These are phyloP conservation scores for Fragaria iinumae DNA, from an alignment of 306 rosid genomes.

Conservation along the genomic window DNA sequence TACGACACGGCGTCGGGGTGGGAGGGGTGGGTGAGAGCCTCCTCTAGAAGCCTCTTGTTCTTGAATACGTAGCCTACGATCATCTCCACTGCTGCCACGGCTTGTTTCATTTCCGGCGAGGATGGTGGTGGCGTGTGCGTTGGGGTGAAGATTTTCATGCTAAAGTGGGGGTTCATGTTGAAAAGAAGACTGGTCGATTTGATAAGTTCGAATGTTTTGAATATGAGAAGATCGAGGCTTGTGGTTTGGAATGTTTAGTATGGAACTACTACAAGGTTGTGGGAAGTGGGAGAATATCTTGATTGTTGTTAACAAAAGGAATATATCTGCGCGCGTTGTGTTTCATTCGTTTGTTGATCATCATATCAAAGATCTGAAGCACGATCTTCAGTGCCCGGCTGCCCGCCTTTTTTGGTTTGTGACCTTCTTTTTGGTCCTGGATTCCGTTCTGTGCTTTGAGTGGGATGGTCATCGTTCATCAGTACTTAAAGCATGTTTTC, in stretches of 20 bases:
- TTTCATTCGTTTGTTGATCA: no score
- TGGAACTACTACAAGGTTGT: not conserved
- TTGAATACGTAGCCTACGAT: constrained; percentile 39
- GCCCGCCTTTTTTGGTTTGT: no score
- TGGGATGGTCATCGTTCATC: no score
- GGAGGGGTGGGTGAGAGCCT: constrained; percentile 77
- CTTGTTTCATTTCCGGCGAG: constrained; percentile 23
- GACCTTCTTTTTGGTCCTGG: no score
- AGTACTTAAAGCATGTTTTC: no score
- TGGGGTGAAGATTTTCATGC: not conserved
- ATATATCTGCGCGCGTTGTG: no score
- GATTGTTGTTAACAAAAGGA: no score
- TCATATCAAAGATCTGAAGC: no score
- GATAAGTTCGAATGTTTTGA: not conserved
- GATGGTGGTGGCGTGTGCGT: not conserved
- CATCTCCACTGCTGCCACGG: constrained; percentile 32
- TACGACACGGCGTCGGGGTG: constrained; percentile 30
- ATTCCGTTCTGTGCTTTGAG: no score
- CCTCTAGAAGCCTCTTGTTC: constrained; percentile 54
- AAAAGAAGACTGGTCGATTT: not conserved
- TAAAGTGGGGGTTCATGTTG: not conserved
- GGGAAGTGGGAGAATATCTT: not conserved
- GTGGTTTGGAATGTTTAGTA: not conserved
- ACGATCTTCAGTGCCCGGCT: no score
- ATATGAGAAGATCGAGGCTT: not conserved